Conservation (phyloP, 1,139 yeast species). For the Arxiozyma telluris region DNA sequence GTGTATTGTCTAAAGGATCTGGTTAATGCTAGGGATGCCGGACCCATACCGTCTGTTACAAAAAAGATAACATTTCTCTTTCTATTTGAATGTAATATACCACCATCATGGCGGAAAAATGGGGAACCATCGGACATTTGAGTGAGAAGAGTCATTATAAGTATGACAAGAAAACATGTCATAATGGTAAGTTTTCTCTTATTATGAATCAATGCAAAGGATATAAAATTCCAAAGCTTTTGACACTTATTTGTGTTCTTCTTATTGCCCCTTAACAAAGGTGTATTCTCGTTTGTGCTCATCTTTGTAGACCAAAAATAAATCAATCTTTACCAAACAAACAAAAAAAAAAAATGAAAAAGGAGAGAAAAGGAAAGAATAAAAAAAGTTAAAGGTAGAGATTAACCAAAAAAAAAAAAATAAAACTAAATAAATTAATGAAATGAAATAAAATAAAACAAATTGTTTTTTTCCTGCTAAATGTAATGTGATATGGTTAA, state of each 20-base stretch:
- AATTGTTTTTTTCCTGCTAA: too few species aligned
- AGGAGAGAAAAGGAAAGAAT: too few species aligned
- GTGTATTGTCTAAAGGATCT: constrained; percentile 58
- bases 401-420: too few species aligned
- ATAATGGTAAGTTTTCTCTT: constrained; percentile 1
- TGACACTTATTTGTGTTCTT: background rate
- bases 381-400: too few species aligned
- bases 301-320: background rate
- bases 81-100: background rate
- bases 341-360: too few species aligned
- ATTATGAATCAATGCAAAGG: background rate
- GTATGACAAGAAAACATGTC: constrained; percentile 1
- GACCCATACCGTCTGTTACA: constrained; percentile 92
- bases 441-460: too few species aligned
- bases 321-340: too few species aligned
- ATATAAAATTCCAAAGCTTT: background rate
- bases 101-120: background rate
- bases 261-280: background rate
- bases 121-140: constrained; percentile 3
- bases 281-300: constrained; percentile 2
- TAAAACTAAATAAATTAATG: too few species aligned
- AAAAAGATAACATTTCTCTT: constrained; percentile 67
- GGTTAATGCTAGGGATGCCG: constrained; percentile 68
- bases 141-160: constrained; percentile 1
- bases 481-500: too few species aligned